phyloP scores from a whole-genome alignment of 176 grass and related monocot species.

The Oropetium thomaeum region DNA sequence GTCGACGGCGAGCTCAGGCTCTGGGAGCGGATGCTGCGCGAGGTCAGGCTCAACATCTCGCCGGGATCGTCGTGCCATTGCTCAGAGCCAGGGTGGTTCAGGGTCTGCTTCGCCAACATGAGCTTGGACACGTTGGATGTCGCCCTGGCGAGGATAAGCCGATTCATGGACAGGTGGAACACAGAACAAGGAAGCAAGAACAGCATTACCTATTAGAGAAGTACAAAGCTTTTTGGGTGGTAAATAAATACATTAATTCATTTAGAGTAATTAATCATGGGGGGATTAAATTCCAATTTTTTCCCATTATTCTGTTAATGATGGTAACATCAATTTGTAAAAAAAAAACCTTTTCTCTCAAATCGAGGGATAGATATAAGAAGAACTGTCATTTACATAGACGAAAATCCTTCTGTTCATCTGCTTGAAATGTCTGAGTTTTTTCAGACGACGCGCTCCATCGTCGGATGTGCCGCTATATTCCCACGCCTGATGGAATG shows the following conservation, averaged over 20 bases:
- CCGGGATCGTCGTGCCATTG: constrained; percentile 90
- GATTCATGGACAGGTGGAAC: constrained; percentile 66
- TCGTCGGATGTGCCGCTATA: no score
- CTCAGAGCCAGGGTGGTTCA: constrained; percentile 82
- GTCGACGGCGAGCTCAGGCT: constrained; percentile 56
- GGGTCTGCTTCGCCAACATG: constrained; percentile 97
- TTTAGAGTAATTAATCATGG: not conserved
- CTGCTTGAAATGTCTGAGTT: no score
- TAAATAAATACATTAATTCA: not conserved
- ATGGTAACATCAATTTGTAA: constrained; percentile 27
- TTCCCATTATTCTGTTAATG: not conserved
- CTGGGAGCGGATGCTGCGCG: constrained; percentile 56
- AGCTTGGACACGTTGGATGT: constrained; percentile 66
- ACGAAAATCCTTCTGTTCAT: not conserved
- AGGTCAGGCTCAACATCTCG: constrained; percentile 79
- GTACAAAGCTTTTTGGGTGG: not conserved
- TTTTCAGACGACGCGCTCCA: no score
- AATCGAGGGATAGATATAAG: not conserved
- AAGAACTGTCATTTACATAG: not conserved
- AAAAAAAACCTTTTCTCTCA: not conserved
- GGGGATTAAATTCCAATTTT: not conserved
- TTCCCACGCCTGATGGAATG: no score
- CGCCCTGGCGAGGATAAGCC: constrained; percentile 55
- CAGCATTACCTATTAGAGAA: constrained; percentile 3
- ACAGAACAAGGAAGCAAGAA: not conserved